These are phyloP conservation scores for Fraxinus paxiana DNA, from an alignment of 305 asterid genomes.

Conservation along the genomic window DNA sequence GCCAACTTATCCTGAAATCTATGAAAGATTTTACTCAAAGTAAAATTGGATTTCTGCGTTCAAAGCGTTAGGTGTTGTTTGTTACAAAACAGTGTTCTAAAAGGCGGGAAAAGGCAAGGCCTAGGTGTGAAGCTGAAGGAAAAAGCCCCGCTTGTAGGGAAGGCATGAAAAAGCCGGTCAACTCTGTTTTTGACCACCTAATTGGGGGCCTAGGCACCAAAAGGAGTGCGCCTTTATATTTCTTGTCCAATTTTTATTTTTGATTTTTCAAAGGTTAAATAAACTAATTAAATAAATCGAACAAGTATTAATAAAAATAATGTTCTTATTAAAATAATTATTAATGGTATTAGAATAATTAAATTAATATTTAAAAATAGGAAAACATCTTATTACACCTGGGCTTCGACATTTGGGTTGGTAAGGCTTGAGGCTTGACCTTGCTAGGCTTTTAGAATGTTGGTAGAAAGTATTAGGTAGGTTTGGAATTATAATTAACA, in stretches of 20 bases:
- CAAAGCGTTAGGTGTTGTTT: background rate
- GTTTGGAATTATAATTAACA: background rate
- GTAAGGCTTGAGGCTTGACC: background rate
- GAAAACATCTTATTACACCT: background rate
- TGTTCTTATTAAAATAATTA: background rate
- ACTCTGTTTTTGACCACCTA: background rate
- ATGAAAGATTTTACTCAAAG: background rate
- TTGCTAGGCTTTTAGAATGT: background rate
- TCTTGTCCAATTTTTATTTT: background rate
- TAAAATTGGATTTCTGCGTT: background rate
- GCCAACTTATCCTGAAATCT: conserved; percentile 13
- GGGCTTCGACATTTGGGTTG: background rate
- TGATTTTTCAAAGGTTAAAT: background rate
- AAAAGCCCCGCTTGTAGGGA: background rate
- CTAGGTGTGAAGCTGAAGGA: background rate
- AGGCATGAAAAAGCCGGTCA: background rate
- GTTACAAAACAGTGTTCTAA: background rate
- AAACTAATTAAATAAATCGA: background rate
- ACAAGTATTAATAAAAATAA: background rate
- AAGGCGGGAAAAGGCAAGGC: background rate
- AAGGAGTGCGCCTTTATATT: background rate
- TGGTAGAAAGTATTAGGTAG: background rate
- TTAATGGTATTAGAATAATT: background rate
- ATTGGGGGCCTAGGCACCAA: background rate
- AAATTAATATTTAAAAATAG: background rate